These are phyloP conservation scores for Citrus glauca DNA, from an alignment of 345 rosid species.

Conservation along the genomic window DNA sequence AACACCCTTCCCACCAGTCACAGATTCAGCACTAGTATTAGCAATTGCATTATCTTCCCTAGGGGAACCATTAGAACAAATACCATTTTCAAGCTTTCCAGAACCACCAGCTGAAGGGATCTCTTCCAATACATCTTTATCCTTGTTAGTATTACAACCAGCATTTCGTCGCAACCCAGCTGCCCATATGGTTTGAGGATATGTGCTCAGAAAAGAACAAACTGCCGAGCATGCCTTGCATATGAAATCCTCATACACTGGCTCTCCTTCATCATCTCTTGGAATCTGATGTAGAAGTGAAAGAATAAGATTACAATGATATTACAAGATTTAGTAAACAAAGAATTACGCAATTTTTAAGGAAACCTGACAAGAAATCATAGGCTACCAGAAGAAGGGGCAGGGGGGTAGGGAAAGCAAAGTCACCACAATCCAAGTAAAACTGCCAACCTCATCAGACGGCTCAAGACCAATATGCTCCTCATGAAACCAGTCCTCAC, in stretches of 20 bases:
- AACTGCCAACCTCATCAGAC: conserved; percentile 49
- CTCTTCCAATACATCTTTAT: conserved; percentile 48
- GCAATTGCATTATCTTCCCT: conserved; percentile 5
- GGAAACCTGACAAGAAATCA: background rate
- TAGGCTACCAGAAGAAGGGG: background rate
- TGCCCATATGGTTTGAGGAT: conserved; percentile 65
- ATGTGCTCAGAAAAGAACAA: conserved; percentile 63
- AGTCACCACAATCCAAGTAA: background rate
- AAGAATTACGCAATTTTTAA: background rate
- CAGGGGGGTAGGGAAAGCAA: too few relatives aligned
- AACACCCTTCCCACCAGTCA: conserved; percentile 21
- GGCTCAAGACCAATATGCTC: conserved; percentile 72
- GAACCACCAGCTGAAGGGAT: conserved; percentile 28
- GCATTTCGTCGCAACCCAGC: conserved; percentile 27
- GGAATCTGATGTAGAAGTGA: conserved; percentile 53
- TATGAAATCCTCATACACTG: conserved; percentile 80
- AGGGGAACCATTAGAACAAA: conserved; percentile 15
- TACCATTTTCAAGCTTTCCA: conserved; percentile 38
- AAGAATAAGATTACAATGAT: background rate
- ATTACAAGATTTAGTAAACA: too few relatives aligned
- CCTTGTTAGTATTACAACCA: conserved; percentile 32
- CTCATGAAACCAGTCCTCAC: conserved; percentile 99
- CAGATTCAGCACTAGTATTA: conserved; percentile 20
- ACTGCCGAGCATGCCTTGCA: conserved; percentile 66
- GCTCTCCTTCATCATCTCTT: conserved; percentile 85